Base-by-base conservation (phyloP, 495 filamentous ascomycete genomes). In the Penicillium manginii region DNA sequence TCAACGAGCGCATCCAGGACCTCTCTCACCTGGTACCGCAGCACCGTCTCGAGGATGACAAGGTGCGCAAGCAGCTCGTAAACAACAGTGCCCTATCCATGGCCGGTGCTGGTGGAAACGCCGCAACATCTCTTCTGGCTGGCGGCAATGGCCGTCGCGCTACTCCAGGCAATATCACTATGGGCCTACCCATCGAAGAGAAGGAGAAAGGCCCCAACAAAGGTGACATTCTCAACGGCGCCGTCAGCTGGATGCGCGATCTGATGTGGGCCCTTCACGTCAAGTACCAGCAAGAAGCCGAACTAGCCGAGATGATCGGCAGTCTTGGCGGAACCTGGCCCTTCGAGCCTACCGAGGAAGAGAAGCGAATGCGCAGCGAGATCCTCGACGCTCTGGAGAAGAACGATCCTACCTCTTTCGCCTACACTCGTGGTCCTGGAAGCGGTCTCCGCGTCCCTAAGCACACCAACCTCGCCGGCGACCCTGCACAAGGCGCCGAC, bases 151-250 rank as follows among this genome's bases (percentile, higher is more conserved):
- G 91, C 14, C 86, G 92, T 56, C 84, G 94, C 49, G 94, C 94
- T 17, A 83, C 78, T 8, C 84, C 89, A 7, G 92, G 92, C 32
- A 94, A 88, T 67, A 96, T 97, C 58, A 96, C 91, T 4, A 90
- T 92, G 58, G 92, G 93, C 19, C 81, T 96, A 35, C 91, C 93
- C 0, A 84, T 93, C 26, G 94, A 98, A 64, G 94, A 98, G 60
- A 98, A 98, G 64, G 94, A 98, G 74, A 97, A 98, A 62, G 96
- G 96, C 1, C 94, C 94, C 0, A 98, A 98, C 81, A 98, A 98
- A 75, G 94, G 94, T 42, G 94, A 98, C 67, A 98, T 98, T 52
- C 86, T 98, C 54, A 98, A 98, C 69, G 94, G 94, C 29, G 90
- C 94, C 15, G 94, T 98, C 48, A 89, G 90, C 73, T 98, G 94